Base-by-base conservation (phyloP, 106 monocot genomes). In the Gastrodia elata region DNA sequence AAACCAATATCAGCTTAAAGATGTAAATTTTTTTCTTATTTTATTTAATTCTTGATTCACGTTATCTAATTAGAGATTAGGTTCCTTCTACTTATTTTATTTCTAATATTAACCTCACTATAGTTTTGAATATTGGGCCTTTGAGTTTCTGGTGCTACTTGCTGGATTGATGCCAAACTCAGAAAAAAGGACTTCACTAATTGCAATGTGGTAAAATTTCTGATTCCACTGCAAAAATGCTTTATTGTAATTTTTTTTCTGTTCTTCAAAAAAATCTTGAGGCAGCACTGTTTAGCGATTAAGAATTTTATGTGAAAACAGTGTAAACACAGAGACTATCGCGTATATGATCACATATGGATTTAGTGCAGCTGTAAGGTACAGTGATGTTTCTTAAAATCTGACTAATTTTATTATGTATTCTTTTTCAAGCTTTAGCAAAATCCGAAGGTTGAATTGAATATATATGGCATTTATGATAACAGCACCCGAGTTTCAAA, bases 351-450 rank as follows among this genome's bases (percentile, higher is more conserved):
- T 87, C 71, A 87, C 87, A 39, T 91, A 82, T 70, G 95, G 95
- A 73, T 87, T 96, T 32, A 87, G 87, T 64, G 95, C 95, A 73
- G 91, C 77, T 7, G 89, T 84, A 46, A 96, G 95, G 95, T 95
- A 87, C 8, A 15, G 24, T 38, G 18, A 24, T n/a, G 38, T 35
- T 24, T 25, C 3, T 38, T 24, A 8, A 36, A 41, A 48, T 20
- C 14, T 64, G 15, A n/a, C n/a, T 35, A 37, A n/a, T 2, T 39
- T 15, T 22, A 26, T 20, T 28, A 72, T 72, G 0, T 16, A 26
- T 27, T 43, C 8, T 42, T 42, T 42, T 8, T 26, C 15, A 14
- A 10, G 2, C 6, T 22, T 52, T 13, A 42, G n/a, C 22, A 2
- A 4, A 52, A 52, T 22, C 22, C 22, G 24, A 52, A 5, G 18